Evolutionary conservation across 2,329 filamentous ascomycete genomes (phyloP).

Genomic region (Aureobasidium sp.): DNA sequence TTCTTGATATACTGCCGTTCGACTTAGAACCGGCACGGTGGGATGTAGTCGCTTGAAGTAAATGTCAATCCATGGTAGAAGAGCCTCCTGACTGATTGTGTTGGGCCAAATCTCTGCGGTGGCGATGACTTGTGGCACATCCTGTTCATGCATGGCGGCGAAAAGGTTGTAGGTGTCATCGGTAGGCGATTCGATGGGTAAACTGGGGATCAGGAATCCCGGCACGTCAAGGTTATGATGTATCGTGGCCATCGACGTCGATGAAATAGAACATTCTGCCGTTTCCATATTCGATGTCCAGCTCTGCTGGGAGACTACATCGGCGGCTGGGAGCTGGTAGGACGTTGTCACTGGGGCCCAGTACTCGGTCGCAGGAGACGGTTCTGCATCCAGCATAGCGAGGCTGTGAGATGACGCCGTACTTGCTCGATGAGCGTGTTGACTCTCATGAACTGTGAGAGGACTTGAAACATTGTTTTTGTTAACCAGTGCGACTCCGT

Average conservation of each 20-base stretch:
- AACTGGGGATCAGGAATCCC: slow-evolving; percentile 41
- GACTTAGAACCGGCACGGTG: slow-evolving; percentile 46
- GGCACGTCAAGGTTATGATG: slow-evolving; percentile 34
- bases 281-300: background rate
- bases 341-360: background rate
- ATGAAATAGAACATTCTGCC: background rate
- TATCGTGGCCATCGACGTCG: slow-evolving; percentile 16
- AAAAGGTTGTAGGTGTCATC: slow-evolving; percentile 34
- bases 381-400: background rate
- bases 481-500: background rate
- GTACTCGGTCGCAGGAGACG: background rate
- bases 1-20: slow-evolving; percentile 45
- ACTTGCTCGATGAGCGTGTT: background rate
- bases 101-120: slow-evolving; percentile 40
- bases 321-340: background rate
- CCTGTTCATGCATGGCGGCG: slow-evolving; percentile 32
- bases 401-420: background rate
- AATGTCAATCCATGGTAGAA: slow-evolving; percentile 44
- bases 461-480: background rate
- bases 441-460: background rate
- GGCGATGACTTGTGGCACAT: slow-evolving; percentile 33
- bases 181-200: slow-evolving; percentile 37
- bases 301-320: background rate
- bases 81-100: slow-evolving; percentile 44
- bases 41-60: slow-evolving; percentile 51